Evolutionary conservation across 2,329 filamentous ascomycete species (phyloP), one percentile per base, ranked within the genome.

Genomic region (Fonsecaea pedrosoi): DNA sequence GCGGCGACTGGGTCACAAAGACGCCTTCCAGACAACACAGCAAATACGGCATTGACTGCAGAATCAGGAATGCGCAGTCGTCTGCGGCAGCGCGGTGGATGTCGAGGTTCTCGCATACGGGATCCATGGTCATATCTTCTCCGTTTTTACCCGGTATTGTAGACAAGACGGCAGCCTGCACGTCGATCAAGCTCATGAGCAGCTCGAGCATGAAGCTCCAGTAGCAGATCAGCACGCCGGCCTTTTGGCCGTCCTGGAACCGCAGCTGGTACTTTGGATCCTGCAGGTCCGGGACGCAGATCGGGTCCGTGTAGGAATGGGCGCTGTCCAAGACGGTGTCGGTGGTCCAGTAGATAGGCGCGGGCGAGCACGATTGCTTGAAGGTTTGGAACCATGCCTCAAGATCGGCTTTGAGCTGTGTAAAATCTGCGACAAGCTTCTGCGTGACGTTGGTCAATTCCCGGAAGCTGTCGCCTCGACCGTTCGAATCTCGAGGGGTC

Each of bases 171-270:
- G 53, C 42, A n/a, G 45, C 35, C 25, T 62, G 45, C n/a, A 62
- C 48, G 35, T 62, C 59, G 18, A 55, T 42, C 18, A 55, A 15
- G 35, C 48, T 55, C 59, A 55, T 55, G 1, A 62, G 48, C 10
- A 62, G n/a, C 25, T 62, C 59, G 6, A 62, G 59, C 34, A 54
- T 54, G 6, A 55, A 21, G 45, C 45, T 45, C 59, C 59, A 62
- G 35, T 62, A 62, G 34, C 7, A 42, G 7, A 55, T 42, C 18
- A 62, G 18, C 12, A 35, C 18, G 21, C 59, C 59, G 9, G 59
- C 59, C 38, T 62, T 62, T 15, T 62, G 59, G 3, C 59, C 59
- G 18, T 62, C 59, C 9, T 15, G 45, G 25, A 62, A 62, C 13
- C 59, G 25, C 32, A 62, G 37, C 30, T 50, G 45, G 13, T 55